Evolutionary conservation across 2,329 filamentous ascomycete genomes (phyloP), one percentile per base, ranked within the genome.

Genomic region (Helicocarpus griseus): DNA sequence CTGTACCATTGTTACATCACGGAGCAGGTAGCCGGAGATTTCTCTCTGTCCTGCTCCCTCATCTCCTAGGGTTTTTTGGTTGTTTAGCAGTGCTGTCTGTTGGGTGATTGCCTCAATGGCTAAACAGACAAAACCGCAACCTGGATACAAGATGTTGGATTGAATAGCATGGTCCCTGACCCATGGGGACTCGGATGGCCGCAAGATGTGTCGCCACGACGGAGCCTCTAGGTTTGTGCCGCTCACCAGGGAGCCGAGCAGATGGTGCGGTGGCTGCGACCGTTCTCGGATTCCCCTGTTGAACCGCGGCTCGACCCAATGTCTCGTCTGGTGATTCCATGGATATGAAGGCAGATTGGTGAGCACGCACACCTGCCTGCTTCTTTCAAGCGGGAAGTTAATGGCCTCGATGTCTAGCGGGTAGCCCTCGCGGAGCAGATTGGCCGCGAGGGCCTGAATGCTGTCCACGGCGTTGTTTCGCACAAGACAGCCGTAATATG

Each of bases 191-290:
- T 68, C 61, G 11, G 61, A 60, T 2, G 65, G 50, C 0, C 52
- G 52, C 2, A 72, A 50, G 2, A 61, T 53, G 41, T 68, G 66
- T 2, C 68, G 52, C 69, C 69, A 72, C 6, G 52, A 50, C 0
- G 63, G 62, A 43, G 63, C 62, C 3, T 64, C 54, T 7, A 60
- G 56, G 14, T 59, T 63, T 1, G 53, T 61, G 38, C 59, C 62
- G 31, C 58, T 40, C 28, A 56, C 21, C 50, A 52, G 58, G 47
- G 65, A 52, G 19, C 68, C 56, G 21, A 65, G 33, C 31, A 68
- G 52, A 44, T 63, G 54, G 48, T 60, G 55, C 19, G 54, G 54
- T 21, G 58, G n/a, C 40, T 35, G 51, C n/a, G 21, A 2, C 21
- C 51, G 48, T 2, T 17, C 11, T 11, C 57, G 35, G 19, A 19